Evolutionary conservation across 2,329 filamentous ascomycete genomes (phyloP).

Genomic region (Ophiocordyceps camponoti-saundersi): DNA sequence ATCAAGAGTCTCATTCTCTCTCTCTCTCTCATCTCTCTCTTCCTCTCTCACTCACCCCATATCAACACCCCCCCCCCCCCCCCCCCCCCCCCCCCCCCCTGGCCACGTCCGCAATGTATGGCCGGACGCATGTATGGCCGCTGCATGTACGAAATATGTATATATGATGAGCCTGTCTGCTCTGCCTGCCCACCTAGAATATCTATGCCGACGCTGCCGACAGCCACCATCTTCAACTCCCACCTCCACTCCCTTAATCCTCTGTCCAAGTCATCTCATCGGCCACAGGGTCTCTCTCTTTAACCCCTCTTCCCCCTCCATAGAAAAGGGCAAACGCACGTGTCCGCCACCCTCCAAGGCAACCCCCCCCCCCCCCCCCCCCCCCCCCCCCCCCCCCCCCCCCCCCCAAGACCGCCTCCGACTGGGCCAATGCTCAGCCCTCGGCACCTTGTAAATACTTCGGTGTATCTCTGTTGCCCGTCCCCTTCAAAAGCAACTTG

Average conservation of each 20-base stretch:
- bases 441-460: constrained; percentile 2
- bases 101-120: background rate
- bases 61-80: background rate
- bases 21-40: too few species aligned
- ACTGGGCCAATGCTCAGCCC: constrained; percentile 6
- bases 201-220: constrained; percentile 5
- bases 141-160: background rate
- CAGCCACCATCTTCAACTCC: constrained; percentile 5
- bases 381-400: background rate
- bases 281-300: background rate
- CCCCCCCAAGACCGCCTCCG: constrained; percentile 2
- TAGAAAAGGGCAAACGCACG: constrained; percentile 3
- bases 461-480: constrained; percentile 4
- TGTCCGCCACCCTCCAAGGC: constrained; percentile 3
- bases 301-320: background rate
- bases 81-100: background rate
- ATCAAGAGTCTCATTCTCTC: too few species aligned
- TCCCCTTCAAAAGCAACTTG: background rate
- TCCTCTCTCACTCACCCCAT: too few species aligned
- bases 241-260: too few species aligned
- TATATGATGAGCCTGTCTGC: background rate
- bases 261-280: constrained; percentile 5
- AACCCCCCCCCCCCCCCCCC: too few species aligned
- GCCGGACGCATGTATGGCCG: background rate
- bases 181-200: background rate